phyloP scores from a whole-genome alignment of 352 stramenopile genomes.

The Pythium brachiatum region DNA sequence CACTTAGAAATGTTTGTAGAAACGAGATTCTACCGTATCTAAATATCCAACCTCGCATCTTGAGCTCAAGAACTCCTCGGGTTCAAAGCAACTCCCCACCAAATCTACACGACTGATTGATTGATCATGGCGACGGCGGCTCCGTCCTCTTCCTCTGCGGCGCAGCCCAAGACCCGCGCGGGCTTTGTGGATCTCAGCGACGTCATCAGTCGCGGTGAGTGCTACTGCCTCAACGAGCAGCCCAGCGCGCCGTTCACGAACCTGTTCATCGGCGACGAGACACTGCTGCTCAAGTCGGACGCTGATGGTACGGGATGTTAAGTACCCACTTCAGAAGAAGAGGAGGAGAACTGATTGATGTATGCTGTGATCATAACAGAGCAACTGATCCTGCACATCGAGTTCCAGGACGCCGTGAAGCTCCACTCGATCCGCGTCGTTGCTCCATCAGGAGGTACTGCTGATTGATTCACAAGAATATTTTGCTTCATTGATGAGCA shows the following conservation, averaged over 20 bases:
- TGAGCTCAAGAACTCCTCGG: not conserved
- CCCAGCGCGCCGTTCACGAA: constrained; percentile 68
- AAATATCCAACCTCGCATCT: not conserved
- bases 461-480: not conserved
- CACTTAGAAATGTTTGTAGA: not conserved
- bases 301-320: constrained; percentile 43
- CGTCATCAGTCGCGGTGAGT: constrained; percentile 52
- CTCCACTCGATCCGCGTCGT: constrained; percentile 70
- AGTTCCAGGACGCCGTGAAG: constrained; percentile 82
- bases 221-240: constrained; percentile 82
- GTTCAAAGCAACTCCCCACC: not conserved
- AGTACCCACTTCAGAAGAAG: not conserved
- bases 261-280: constrained; percentile 76
- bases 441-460: constrained; percentile 40
- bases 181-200: constrained; percentile 62
- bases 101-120: not conserved
- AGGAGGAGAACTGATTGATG: constrained; percentile 2
- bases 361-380: constrained; percentile 41
- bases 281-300: constrained; percentile 75
- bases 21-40: constrained; percentile 1
- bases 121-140: constrained; percentile 20
- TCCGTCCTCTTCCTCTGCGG: constrained; percentile 24
- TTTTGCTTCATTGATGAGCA: not conserved
- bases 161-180: constrained; percentile 33
- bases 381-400: constrained; percentile 78